Conservation (phyloP, 129 eudicot species). For the Flaveria bidentis region DNA sequence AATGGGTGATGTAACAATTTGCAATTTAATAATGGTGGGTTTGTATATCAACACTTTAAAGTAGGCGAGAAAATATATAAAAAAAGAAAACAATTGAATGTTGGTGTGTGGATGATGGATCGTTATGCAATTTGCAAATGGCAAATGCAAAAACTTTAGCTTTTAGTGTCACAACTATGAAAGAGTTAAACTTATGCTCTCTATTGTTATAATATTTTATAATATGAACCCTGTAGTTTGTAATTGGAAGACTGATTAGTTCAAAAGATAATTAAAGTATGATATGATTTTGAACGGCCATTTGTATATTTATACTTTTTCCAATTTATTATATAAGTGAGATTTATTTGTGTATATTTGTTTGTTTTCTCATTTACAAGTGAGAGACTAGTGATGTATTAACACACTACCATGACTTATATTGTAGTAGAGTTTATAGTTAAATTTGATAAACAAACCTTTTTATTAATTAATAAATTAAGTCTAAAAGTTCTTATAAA, state of each 20-base stretch:
- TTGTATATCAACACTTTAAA: constrained; percentile 1
- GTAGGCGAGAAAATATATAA: constrained; percentile 30
- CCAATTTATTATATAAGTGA: too few relatives aligned
- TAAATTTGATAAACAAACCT: too few relatives aligned
- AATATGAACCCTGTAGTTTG: neutral
- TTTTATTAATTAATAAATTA: too few relatives aligned
- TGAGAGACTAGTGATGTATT: too few relatives aligned
- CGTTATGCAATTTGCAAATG: constrained; percentile 34
- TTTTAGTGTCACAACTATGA: constrained; percentile 16
- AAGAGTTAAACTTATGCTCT: neutral
- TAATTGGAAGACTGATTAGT: neutral
- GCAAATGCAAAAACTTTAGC: neutral
- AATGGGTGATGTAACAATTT: constrained; percentile 35
- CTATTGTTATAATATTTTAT: neutral
- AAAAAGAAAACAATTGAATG: constrained; percentile 12
- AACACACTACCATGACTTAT: too few relatives aligned
- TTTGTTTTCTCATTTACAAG: too few relatives aligned
- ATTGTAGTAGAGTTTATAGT: too few relatives aligned
- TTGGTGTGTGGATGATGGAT: constrained; percentile 38
- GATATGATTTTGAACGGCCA: neutral
- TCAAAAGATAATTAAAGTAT: too few relatives aligned
- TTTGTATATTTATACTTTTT: too few relatives aligned
- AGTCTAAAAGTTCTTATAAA: too few relatives aligned
- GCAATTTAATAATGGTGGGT: neutral
- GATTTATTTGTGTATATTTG: too few relatives aligned